These are phyloP conservation scores for Tetrapisispora taiwanensis DNA, from an alignment of 805 yeast genomes.

Conservation along the genomic window DNA sequence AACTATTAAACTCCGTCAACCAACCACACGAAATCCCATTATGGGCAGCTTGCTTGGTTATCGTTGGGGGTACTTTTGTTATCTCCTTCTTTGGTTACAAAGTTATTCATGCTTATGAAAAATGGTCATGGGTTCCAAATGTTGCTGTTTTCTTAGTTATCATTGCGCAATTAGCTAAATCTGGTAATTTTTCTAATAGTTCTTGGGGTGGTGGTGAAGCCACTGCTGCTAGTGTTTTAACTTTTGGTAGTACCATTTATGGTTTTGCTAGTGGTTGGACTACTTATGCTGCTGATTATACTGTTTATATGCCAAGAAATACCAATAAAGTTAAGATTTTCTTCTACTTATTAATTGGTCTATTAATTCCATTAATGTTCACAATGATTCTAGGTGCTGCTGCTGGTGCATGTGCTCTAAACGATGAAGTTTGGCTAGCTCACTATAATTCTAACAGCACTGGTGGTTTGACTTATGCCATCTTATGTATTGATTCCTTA, in stretches of 20 bases:
- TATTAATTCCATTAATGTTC: constrained; percentile 56
- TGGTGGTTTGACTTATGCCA: constrained; percentile 77
- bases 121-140: constrained; percentile 83
- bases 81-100: constrained; percentile 80
- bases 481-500: constrained; percentile 66
- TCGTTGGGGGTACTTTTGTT: constrained; percentile 55
- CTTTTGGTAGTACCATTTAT: constrained; percentile 72
- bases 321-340: constrained; percentile 52
- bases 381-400: constrained; percentile 80
- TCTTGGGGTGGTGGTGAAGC: constrained; percentile 41
- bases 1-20: constrained; percentile 68
- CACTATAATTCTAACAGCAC: constrained; percentile 44
- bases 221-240: constrained; percentile 66
- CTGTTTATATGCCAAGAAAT: constrained; percentile 69
- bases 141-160: constrained; percentile 61
- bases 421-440: constrained; percentile 35
- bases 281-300: constrained; percentile 87
- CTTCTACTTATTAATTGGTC: constrained; percentile 51
- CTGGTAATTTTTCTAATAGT: constrained; percentile 53
- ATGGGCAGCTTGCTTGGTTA: constrained; percentile 79
- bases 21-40: constrained; percentile 51
- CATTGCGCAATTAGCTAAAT: constrained; percentile 62
- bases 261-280: constrained; percentile 96
- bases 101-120: constrained; percentile 71
- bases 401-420: constrained; percentile 54